Percentiles rank a stretch among this genome's conserved stretches.
These are phyloP conservation scores for Panus rudis DNA, from an alignment of 768 basidiomycete genomes.

Conservation along the genomic window DNA sequence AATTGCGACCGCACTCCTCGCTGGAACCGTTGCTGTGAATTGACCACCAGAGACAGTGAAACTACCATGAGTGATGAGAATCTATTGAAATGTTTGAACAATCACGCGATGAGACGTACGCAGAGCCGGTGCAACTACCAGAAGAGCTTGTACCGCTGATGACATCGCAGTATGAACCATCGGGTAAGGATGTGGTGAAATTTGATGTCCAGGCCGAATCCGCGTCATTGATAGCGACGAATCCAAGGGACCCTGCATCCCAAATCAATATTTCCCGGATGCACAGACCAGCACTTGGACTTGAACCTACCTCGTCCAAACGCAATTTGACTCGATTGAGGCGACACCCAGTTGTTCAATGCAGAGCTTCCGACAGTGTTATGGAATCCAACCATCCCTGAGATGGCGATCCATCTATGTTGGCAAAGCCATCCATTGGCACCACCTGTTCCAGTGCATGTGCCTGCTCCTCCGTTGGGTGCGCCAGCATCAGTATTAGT, in stretches of 20 bases:
- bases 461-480: conserved; percentile 48
- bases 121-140: conserved; percentile 42
- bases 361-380: conserved; percentile 47
- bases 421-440: conserved; percentile 62
- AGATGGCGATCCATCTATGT: conserved; percentile 50
- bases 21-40: conserved; percentile 43
- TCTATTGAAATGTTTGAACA: neutral
- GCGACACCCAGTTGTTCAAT: conserved; percentile 52
- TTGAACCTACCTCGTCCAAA: conserved; percentile 49
- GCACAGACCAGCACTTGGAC: neutral
- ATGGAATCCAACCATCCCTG: conserved; percentile 56
- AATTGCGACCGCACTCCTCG: conserved; percentile 49
- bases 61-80: conserved; percentile 21
- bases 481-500: conserved; percentile 46
- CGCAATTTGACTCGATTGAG: conserved; percentile 52
- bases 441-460: conserved; percentile 44
- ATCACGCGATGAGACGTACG: conserved; percentile 29
- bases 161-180: conserved; percentile 60
- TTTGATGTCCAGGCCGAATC: conserved; percentile 48
- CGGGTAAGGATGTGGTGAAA: conserved; percentile 52
- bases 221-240: conserved; percentile 62
- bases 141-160: conserved; percentile 37
- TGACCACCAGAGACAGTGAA: conserved; percentile 42
- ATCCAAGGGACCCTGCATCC: conserved; percentile 43
- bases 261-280: neutral